A percentile compares a stretch with the other conserved stretches of the same genome.
These are phyloP conservation scores for Lolium perenne DNA, from an alignment of 176 grass and related monocot species.

Conservation along the genomic window DNA sequence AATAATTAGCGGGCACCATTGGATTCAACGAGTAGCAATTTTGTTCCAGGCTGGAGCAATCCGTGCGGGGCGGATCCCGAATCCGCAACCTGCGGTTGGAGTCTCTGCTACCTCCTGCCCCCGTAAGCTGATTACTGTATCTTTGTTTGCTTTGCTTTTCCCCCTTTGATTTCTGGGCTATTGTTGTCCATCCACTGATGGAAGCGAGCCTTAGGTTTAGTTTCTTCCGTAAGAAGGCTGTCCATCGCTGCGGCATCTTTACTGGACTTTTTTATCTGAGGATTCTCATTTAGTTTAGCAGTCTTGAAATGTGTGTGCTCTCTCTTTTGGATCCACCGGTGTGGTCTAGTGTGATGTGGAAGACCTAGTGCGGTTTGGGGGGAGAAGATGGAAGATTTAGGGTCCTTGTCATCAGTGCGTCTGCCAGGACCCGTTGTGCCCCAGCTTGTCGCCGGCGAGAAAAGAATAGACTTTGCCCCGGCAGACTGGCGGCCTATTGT, in stretches of 20 bases:
- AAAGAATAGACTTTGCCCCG: not conserved
- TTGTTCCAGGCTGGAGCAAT: not conserved
- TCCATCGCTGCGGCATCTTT: not conserved
- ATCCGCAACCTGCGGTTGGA: not conserved
- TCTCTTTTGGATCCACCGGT: not conserved
- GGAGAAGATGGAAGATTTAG: not conserved
- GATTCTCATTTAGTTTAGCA: not conserved
- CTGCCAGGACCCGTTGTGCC: not conserved
- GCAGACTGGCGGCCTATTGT: not conserved
- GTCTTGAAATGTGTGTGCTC: not conserved
- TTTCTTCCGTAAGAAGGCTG: not conserved
- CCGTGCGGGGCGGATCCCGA: not conserved
- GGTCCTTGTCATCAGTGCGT: not conserved
- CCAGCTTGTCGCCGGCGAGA: not conserved
- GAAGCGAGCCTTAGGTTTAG: not conserved
- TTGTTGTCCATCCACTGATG: not conserved
- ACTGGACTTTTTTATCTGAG: not conserved
- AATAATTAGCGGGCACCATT: slow-evolving; percentile 10
- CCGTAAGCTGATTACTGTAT: not conserved
- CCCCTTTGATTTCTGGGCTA: not conserved
- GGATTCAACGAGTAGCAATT: not conserved
- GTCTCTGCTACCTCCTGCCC: not conserved
- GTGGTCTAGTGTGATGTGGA: not conserved
- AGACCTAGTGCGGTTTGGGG: not conserved
- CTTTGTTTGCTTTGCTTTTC: not conserved